phyloP scores from a whole-genome alignment of 2,329 filamentous ascomycete genomes.

The Ophiostoma sp. region DNA sequence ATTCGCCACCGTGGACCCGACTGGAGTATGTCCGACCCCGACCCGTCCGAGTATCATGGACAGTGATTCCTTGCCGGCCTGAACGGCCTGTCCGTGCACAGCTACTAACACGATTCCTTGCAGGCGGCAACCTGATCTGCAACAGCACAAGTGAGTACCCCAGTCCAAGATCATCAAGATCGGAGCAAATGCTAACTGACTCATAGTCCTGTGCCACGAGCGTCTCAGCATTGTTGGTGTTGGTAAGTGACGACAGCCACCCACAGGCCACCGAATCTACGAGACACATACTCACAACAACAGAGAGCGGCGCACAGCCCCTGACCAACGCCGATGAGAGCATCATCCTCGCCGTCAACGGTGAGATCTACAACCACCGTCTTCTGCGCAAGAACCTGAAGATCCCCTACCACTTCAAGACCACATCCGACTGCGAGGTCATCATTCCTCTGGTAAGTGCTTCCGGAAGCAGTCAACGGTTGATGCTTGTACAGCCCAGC shows the following conservation, averaged over 20 bases:
- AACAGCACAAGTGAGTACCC: constrained; percentile 77
- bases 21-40: constrained; percentile 63
- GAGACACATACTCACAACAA: constrained; percentile 30
- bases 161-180: background rate
- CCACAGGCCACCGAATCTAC: constrained; percentile 14
- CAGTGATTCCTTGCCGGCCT: background rate
- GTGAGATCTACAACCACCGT: constrained; percentile 99
- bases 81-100: background rate
- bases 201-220: constrained; percentile 85
- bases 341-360: constrained; percentile 93
- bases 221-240: constrained; percentile 96
- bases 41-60: background rate
- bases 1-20: constrained; percentile 95
- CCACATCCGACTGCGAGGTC: constrained; percentile 96
- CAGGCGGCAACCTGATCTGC: constrained; percentile 80
- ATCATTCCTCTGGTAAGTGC: constrained; percentile 85
- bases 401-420: constrained; percentile 92
- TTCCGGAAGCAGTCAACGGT: background rate
- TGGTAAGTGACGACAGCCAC: constrained; percentile 52
- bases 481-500: background rate
- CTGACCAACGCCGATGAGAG: constrained; percentile 85
- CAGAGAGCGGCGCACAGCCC: constrained; percentile 92
- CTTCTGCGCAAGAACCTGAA: constrained; percentile 83
- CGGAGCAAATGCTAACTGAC: constrained; percentile 30
- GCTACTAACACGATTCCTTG: constrained; percentile 25